Evolutionary conservation across 1,284 basidiomycete species (phyloP).

Genomic region (Volvariella surrecta): DNA sequence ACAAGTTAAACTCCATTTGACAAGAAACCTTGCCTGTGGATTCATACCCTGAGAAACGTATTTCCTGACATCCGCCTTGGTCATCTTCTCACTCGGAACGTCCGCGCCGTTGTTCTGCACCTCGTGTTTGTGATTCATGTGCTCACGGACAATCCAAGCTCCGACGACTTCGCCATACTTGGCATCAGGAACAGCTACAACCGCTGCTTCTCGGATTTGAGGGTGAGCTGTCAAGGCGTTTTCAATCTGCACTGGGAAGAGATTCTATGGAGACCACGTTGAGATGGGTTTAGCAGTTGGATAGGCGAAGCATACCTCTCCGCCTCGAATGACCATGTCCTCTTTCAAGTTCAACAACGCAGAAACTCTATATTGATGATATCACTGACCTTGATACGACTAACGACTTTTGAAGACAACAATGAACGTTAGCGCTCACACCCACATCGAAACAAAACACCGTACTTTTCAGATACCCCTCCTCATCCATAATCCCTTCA

Average conservation of each 20-base stretch:
- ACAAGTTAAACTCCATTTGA: no score
- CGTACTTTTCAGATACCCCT: slow-evolving; percentile 71
- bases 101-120: background rate
- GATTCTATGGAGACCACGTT: slow-evolving; percentile 37
- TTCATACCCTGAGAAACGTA: slow-evolving; percentile 57
- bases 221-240: slow-evolving; percentile 60
- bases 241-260: slow-evolving; percentile 83
- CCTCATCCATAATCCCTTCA: slow-evolving; percentile 73
- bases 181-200: slow-evolving; percentile 63
- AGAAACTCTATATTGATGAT: no score
- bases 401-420: slow-evolving; percentile 46
- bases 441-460: slow-evolving; percentile 6
- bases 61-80: slow-evolving; percentile 42
- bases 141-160: slow-evolving; percentile 58
- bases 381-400: slow-evolving; percentile 55
- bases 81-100: slow-evolving; percentile 20
- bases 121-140: slow-evolving; percentile 18
- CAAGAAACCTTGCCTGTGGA: slow-evolving; percentile 65
- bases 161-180: slow-evolving; percentile 75
- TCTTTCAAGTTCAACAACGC: slow-evolving; percentile 15
- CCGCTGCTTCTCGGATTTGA: slow-evolving; percentile 66
- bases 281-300: background rate
- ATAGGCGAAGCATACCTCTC: slow-evolving; percentile 42
- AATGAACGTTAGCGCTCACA: background rate
- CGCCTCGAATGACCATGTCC: slow-evolving; percentile 86